Conservation (phyloP, 805 yeast species). For the Kodamaea kaohsiungensis region DNA sequence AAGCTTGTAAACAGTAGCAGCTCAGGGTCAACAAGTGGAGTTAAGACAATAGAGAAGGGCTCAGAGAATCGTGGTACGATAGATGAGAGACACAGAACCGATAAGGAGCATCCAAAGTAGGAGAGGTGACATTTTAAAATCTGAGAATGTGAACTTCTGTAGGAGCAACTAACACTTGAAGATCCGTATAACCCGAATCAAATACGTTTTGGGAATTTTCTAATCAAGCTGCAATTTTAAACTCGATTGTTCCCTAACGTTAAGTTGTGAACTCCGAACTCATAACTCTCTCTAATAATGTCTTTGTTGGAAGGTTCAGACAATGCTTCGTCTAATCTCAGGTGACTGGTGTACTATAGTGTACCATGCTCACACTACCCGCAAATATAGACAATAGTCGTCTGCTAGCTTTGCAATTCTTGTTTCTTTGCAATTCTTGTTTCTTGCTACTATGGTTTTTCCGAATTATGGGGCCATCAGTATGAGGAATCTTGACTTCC, state of each 20-base stretch:
- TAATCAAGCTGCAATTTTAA: no score
- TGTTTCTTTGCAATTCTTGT: not conserved
- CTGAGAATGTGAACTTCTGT: no score
- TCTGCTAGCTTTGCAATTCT: not conserved
- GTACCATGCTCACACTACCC: not conserved
- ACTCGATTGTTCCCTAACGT: not conserved
- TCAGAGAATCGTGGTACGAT: no score
- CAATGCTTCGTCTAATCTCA: not conserved
- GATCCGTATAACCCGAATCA: not conserved
- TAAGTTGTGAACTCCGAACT: not conserved
- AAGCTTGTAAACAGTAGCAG: not conserved
- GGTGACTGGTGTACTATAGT: not conserved
- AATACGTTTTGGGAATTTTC: no score
- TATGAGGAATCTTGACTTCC: not conserved
- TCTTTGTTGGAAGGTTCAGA: not conserved
- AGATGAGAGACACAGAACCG: not conserved
- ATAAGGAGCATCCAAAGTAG: no score
- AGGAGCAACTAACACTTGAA: no score
- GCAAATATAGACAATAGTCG: not conserved
- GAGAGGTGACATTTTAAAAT: no score
- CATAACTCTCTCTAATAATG: no score
- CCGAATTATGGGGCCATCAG: not conserved
- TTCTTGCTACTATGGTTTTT: not conserved
- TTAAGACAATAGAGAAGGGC: no score
- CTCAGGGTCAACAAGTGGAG: not conserved